Evolutionary conservation across 495 filamentous ascomycete genomes (phyloP), one percentile per base, ranked within the genome.

Genomic region (Evernia prunastri): DNA sequence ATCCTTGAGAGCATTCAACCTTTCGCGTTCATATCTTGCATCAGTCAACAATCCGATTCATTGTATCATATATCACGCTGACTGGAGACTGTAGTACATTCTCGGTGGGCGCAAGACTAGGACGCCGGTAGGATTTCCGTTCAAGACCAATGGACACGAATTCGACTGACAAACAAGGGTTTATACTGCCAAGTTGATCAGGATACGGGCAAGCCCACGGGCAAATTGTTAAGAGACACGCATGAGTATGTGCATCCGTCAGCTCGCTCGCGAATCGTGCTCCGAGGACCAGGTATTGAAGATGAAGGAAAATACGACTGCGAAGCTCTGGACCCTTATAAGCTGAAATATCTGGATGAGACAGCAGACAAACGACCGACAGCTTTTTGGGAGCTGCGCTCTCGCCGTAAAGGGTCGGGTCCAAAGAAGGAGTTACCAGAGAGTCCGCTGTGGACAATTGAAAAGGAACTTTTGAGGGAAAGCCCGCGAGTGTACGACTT

Each of bases 221-320:
- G 45, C 1, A 58, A 60, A 39, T 35, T 29, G 27, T 54, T 71
- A 4, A 53, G 62, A 29, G 56, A 71, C 12, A 71, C 69, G n/a
- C 67, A 69, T 33, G 69, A 71, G 58, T 69, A 69, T 47, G 57
- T 71, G 1, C 69, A 71, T 56, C 59, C 69, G 23, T 69, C 67
- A 25, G 65, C 56, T 45, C 68, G 69, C 42, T 56, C 65, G 13
- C 59, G 69, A 35, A 67, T 63, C n/a, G 57, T 29, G 25, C 59
- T 61, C 1, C 27, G 59, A 37, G 69, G 66, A 43, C 68, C 68
- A 31, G 69, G 68, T 17, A 56, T 61, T 31, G 63, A 66, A 36
- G 69, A 69, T 59, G 53, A 60, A 31, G 69, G 69, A 29, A 39
- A 60, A 36, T 71, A 69, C 54, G 39, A 68, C 18, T 63, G 60